Evolutionary conservation across 78 protist species (phyloP), one percentile per base, ranked within the genome.

Genomic region (Corallochytrium limacisporum): DNA sequence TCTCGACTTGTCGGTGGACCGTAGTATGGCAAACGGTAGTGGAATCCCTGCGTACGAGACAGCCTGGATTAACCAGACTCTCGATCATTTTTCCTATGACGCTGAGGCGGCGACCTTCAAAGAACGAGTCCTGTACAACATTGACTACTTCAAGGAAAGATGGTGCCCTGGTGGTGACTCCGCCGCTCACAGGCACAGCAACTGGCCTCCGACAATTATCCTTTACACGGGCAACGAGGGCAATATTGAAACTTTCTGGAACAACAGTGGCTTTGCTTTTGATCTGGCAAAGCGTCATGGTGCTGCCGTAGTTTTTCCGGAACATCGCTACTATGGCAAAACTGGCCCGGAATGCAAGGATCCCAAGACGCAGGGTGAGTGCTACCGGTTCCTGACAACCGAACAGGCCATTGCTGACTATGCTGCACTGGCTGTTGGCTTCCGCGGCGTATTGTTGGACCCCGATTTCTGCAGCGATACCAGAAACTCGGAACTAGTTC

Each of bases 191-290:
- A n/a, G 8, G 57, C 31, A 18, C 9, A 42, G 18, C 40, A 24
- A 43, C 37, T 20, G 16, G 51, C 37, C 4, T 24, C 47, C 72
- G 12, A 82, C 83, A 26, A 49, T 89, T 3, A 67, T 81, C 24
- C 82, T 84, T 72, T 90, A 86, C 73, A 68, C 81, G 1, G 96
- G 96, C 44, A 91, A 91, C 50, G 96, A 91, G 61, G 86, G 83
- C 13, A 78, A 78, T 31, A 76, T 91, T 1, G 66, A 35, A 8
- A 16, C 51, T 59, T 91, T 76, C 74, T 55, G 59, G 40, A 69
- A 79, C 38, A 78, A 84, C 75, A 70, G 91, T 4, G 90, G 87
- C 24, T 69, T 80, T 56, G 56, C 82, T 72, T 69, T 39, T 61
- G 56, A 77, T 43, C 54, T 82, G 26, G 87, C 84, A 4, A 4